Evolutionary conservation across 2,329 filamentous ascomycete species (phyloP).

Genomic region (Penicillium freii): DNA sequence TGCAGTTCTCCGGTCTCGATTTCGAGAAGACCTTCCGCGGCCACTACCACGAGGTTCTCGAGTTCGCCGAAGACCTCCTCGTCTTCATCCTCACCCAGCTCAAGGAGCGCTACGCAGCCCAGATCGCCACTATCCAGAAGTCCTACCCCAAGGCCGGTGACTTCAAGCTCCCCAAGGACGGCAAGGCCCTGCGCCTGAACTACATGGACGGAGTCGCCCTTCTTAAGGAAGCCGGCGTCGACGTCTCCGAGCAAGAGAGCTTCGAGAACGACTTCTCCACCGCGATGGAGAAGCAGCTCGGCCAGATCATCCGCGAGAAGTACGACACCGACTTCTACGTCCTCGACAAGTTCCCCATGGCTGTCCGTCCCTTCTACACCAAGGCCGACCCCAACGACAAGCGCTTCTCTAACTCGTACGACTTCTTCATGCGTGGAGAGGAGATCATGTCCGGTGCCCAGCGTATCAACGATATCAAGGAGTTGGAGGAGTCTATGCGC

Average conservation of each 20-base stretch:
- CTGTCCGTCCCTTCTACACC: constrained; percentile 87
- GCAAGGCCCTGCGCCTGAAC: constrained; percentile 50
- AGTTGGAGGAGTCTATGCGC: constrained; percentile 58
- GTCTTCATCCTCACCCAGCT: constrained; percentile 50
- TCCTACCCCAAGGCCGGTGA: constrained; percentile 52
- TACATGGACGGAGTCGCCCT: constrained; percentile 51
- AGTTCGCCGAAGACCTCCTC: constrained; percentile 50
- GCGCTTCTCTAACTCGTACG: constrained; percentile 65
- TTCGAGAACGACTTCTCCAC: constrained; percentile 50
- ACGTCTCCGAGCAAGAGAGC: constrained; percentile 49
- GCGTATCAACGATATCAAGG: constrained; percentile 62
- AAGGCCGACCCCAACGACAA: constrained; percentile 70
- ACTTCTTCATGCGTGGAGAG: constrained; percentile 70
- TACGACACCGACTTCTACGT: constrained; percentile 96
- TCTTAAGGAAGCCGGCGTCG: constrained; percentile 51
- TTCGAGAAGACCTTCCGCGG: constrained; percentile 52
- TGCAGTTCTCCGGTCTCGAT: constrained; percentile 52
- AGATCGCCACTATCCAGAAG: constrained; percentile 49
- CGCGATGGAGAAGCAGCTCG: constrained; percentile 65
- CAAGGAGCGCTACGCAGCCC: constrained; percentile 44
- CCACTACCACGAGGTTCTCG: constrained; percentile 53
- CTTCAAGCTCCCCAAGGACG: constrained; percentile 50
- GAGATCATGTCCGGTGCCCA: constrained; percentile 68
- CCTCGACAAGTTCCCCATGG: constrained; percentile 91
- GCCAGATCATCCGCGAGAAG: constrained; percentile 79